Evolutionary conservation across 192 early-diverging fungal species (phyloP).

Genomic region (Phycomyces blakesleeanus): DNA sequence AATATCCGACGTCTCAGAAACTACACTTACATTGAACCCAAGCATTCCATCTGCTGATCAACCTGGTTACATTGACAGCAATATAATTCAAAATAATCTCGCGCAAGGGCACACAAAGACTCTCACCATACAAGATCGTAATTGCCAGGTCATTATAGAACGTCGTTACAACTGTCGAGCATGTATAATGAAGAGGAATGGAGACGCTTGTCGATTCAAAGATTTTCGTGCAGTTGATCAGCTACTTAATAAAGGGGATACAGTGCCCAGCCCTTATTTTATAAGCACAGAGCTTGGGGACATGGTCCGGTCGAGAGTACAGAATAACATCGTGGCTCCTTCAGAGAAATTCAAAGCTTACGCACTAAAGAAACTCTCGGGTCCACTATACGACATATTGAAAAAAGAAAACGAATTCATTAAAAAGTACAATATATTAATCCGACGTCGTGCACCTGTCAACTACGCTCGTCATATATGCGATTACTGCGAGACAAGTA

Average conservation of each 20-base stretch:
- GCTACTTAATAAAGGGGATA: not conserved
- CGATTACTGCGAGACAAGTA: not conserved
- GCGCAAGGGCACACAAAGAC: too few species aligned
- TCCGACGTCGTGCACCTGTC: not conserved
- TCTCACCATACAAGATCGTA: too few species aligned
- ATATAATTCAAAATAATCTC: too few species aligned
- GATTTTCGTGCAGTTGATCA: not conserved
- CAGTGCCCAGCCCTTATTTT: not conserved
- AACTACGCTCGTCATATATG: not conserved
- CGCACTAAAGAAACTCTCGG: not conserved
- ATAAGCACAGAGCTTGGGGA: not conserved
- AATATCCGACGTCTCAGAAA: too few species aligned
- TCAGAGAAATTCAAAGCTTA: not conserved
- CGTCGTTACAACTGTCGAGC: not conserved
- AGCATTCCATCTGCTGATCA: too few species aligned
- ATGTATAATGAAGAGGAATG: not conserved
- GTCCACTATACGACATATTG: not conserved
- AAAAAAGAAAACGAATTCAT: not conserved
- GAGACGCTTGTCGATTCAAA: not conserved
- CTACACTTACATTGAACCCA: too few species aligned
- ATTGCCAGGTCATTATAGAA: too few species aligned
- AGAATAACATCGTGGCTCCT: not conserved
- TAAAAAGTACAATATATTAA: not conserved
- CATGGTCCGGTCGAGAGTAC: not conserved
- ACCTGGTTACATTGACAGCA: too few species aligned